Evolutionary conservation across 2,329 filamentous ascomycete genomes (phyloP), one percentile per base, ranked within the genome.

Genomic region (Trematosphaeria pertusa): DNA sequence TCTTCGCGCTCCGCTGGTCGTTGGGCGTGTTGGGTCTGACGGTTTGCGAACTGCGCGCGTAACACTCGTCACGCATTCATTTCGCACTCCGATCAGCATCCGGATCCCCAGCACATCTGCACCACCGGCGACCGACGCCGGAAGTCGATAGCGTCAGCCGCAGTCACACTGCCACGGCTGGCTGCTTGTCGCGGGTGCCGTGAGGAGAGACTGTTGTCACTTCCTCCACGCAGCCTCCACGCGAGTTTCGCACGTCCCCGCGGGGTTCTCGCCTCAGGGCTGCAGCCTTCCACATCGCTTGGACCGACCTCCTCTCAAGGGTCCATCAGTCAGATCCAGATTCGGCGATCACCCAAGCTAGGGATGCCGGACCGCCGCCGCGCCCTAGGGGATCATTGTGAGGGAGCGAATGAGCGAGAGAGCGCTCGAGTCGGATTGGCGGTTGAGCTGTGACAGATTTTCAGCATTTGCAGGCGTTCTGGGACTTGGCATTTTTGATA

Each of bases 401-500:
- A 37, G 19, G 20, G 26, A 17, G 39, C 34, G 10, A 18, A 37
- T 34, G 32, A 43, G 26, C 19, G 20, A 46, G 36, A 21, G 26
- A 19, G 12, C 20, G 37, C 15, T 37, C 24, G 22, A 17, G 17
- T 31, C 30, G 18, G 24, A 46, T 46, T 50, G 48, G 46, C 22
- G 43, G 37, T 10, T 15, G 17, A 22, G 6, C 18, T 46, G 48
- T 50, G 48, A 46, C 28, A 22, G 18, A 36, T 43, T 46, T 36
- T 46, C 33, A 21, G 28, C 38, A 43, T 46, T 42, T 44, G 42
- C 26, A 35, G 43, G 54, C 46, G 45, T 48, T 56, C 19, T 42
- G 37, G 37, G 24, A 39, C 17, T 44, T 48, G 31, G 36, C 43
- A 50, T 50, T 49, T n/a, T n/a, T 51, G 53, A 59, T 57, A 59